Evolutionary conservation across 176 grass and related monocot genomes (phyloP).

Genomic region (Bolboschoenus planiculmis): DNA sequence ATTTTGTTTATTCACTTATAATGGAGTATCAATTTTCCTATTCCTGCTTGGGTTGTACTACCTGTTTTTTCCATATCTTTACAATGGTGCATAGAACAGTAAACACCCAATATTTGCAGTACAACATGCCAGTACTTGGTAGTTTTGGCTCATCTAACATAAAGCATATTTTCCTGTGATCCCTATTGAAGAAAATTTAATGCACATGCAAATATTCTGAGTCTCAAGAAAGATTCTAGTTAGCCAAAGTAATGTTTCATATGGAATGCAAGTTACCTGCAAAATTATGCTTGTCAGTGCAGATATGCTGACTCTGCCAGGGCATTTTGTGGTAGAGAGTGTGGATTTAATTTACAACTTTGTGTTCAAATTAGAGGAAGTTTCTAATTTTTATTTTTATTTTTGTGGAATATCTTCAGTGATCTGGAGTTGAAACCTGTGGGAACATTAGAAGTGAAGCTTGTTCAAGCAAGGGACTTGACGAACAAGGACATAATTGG

Average conservation of each 20-base stretch:
- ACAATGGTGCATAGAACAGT: not conserved
- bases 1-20: not conserved
- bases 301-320: not conserved
- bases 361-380: not conserved
- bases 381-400: not conserved
- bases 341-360: not conserved
- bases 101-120: not conserved
- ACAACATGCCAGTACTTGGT: not conserved
- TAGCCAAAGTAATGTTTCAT: not conserved
- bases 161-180: not conserved
- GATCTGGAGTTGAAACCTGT: slow-evolving; percentile 94
- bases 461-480: slow-evolving; percentile 80
- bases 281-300: not conserved
- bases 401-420: slow-evolving; percentile 34
- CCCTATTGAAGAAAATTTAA: not conserved
- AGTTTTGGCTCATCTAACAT: not conserved
- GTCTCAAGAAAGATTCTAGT: not conserved
- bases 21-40: not conserved
- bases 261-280: not conserved
- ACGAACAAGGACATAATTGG: slow-evolving; percentile 98
- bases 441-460: slow-evolving; percentile 89
- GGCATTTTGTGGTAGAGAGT: not conserved
- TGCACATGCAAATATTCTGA: not conserved
- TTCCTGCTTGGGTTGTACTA: not conserved
- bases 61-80: not conserved